Evolutionary conservation across 441 rosid genomes (phyloP).

Genomic region (Populus trichocarpa): DNA sequence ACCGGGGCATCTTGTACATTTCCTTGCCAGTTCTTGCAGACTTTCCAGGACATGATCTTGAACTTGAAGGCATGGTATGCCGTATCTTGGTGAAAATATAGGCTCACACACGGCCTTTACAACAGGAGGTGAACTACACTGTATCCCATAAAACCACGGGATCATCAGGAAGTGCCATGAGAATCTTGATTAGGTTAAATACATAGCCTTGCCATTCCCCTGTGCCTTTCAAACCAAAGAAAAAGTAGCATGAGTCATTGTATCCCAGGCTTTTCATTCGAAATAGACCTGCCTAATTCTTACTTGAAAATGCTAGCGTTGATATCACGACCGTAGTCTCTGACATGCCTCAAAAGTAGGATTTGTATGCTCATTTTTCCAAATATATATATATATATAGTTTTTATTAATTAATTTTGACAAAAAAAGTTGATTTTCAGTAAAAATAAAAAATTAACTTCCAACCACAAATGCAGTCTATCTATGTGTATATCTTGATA

Average conservation of each 20-base stretch:
- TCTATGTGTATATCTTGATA: too few relatives aligned
- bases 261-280: background rate
- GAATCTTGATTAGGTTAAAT: background rate
- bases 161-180: background rate
- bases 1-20: background rate
- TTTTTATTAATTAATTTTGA: background rate
- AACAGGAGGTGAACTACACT: background rate
- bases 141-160: background rate
- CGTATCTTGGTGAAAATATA: background rate
- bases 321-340: too few relatives aligned
- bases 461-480: too few relatives aligned
- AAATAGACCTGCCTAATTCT: background rate
- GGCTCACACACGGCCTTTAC: background rate
- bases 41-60: too few relatives aligned
- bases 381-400: too few relatives aligned
- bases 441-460: too few relatives aligned
- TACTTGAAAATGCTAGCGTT: background rate
- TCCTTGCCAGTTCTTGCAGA: background rate
- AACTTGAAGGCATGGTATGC: background rate
- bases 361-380: background rate
- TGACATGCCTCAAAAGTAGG: too few relatives aligned
- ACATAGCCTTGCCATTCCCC: background rate
- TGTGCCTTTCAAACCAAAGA: background rate
- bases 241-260: background rate
- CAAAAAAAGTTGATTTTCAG: background rate